phyloP scores from a whole-genome alignment of 495 filamentous ascomycete genomes.

The Penicillium subrubescens region DNA sequence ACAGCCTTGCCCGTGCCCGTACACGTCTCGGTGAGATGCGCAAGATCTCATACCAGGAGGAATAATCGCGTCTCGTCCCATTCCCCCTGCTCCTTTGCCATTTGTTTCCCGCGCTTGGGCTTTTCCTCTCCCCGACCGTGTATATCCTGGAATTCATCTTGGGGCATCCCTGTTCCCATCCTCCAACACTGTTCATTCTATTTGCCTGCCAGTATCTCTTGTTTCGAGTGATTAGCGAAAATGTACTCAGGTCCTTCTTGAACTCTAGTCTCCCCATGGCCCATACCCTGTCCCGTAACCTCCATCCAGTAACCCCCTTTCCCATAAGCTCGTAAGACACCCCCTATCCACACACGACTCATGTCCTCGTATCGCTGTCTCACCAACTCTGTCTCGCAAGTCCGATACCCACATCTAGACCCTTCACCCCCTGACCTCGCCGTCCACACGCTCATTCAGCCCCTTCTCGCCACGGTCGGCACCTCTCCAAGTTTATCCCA shows the following conservation, averaged over 20 bases:
- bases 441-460: not conserved
- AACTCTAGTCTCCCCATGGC: not conserved
- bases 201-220: not conserved
- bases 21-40: constrained; percentile 94
- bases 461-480: not conserved
- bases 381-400: not conserved
- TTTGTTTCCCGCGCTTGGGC: not conserved
- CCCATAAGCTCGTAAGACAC: not conserved
- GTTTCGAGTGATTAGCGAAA: constrained; percentile 6
- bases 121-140: constrained; percentile 1
- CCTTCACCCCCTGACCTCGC: not conserved
- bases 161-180: not conserved
- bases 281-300: not conserved
- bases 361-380: not conserved
- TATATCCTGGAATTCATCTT: constrained; percentile 12
- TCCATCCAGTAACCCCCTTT: not conserved
- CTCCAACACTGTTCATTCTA: constrained; percentile 8
- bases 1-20: constrained; percentile 76
- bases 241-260: not conserved
- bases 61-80: constrained; percentile 37
- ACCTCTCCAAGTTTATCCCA: not conserved
- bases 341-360: not conserved
- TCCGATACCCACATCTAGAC: too few species aligned
- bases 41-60: constrained; percentile 96
- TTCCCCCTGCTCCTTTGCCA: not conserved